Conservation (phyloP, 257 asterid species). For the Scutellaria barbata region DNA sequence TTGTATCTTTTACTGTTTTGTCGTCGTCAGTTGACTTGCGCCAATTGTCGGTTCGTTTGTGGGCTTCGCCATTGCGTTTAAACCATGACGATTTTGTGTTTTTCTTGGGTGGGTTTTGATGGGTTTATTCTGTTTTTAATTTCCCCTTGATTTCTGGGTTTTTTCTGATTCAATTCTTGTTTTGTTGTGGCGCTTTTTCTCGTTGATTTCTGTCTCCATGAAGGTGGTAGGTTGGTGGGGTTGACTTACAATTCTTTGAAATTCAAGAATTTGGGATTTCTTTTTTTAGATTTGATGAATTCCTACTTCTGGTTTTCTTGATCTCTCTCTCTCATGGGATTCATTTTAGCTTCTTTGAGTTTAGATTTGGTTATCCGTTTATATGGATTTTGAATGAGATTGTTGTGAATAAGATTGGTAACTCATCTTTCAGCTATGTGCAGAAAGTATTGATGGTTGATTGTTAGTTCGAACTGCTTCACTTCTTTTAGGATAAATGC, state of each 20-base stretch:
- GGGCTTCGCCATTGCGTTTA: conserved; percentile 34
- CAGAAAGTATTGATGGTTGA: background rate
- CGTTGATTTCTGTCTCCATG: conserved; percentile 32
- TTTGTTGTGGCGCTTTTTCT: conserved; percentile 25
- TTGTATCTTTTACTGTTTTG: conserved; percentile 2
- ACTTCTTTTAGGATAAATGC: conserved; percentile 14
- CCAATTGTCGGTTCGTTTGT: conserved; percentile 19
- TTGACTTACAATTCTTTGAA: conserved; percentile 57
- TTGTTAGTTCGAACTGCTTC: conserved; percentile 13
- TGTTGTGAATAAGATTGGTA: conserved; percentile 1
- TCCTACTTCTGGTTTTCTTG: conserved; percentile 10
- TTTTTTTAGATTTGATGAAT: conserved; percentile 34
- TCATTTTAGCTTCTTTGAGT: background rate
- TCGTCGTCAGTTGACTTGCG: conserved; percentile 36
- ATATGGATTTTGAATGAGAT: background rate
- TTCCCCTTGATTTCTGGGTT: conserved; percentile 21
- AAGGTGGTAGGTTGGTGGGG: conserved; percentile 83
- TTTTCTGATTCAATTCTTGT: conserved; percentile 19
- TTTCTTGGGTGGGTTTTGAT: conserved; percentile 7
- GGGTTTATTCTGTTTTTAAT: background rate
- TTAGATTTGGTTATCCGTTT: conserved; percentile 2
- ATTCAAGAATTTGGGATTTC: conserved; percentile 32
- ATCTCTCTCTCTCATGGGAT: conserved; percentile 10
- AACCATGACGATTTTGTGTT: background rate
- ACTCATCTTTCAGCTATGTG: background rate